A percentile compares a stretch with the other conserved stretches of the same genome.
Evolutionary conservation across 441 rosid species (phyloP).

Genomic region (Gossypium trilobum): DNA sequence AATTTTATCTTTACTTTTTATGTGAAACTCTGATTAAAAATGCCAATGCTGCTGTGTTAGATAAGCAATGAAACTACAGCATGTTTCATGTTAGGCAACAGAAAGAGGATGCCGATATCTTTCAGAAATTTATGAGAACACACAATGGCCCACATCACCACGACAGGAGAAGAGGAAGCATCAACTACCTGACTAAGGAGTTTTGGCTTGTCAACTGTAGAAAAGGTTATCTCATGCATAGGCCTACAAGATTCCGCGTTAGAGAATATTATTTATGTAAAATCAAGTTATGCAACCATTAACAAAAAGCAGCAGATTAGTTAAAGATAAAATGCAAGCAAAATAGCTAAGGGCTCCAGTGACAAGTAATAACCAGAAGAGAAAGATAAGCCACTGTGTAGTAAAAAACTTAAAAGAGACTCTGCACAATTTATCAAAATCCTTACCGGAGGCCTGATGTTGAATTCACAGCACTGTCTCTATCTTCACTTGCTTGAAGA

Average conservation of each 20-base stretch:
- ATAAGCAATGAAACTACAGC: not conserved
- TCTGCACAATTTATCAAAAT: not conserved
- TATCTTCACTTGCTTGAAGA: slow-evolving; percentile 44
- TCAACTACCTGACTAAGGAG: slow-evolving; percentile 80
- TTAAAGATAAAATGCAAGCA: not conserved
- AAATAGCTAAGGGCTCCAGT: not conserved
- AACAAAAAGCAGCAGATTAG: not conserved
- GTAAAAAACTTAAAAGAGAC: not conserved
- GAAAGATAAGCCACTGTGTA: not conserved
- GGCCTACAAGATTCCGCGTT: slow-evolving; percentile 44
- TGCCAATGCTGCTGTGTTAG: not conserved
- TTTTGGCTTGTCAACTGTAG: slow-evolving; percentile 85
- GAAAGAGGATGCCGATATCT: not conserved
- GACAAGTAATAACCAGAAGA: not conserved
- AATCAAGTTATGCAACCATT: slow-evolving; percentile 1
- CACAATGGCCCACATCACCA: not conserved
- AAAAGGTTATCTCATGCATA: slow-evolving; percentile 90
- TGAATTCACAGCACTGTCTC: slow-evolving; percentile 47
- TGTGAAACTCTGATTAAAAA: not conserved
- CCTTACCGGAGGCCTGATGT: slow-evolving; percentile 32
- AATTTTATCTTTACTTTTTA: not conserved
- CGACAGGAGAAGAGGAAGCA: slow-evolving; percentile 8
- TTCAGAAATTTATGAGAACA: not conserved
- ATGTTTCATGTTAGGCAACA: not conserved
- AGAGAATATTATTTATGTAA: not conserved